Evolutionary conservation across 192 early-diverging fungal species (phyloP), one percentile per base, ranked within the genome.

Genomic region (Rhizoclosmatium sp.): DNA sequence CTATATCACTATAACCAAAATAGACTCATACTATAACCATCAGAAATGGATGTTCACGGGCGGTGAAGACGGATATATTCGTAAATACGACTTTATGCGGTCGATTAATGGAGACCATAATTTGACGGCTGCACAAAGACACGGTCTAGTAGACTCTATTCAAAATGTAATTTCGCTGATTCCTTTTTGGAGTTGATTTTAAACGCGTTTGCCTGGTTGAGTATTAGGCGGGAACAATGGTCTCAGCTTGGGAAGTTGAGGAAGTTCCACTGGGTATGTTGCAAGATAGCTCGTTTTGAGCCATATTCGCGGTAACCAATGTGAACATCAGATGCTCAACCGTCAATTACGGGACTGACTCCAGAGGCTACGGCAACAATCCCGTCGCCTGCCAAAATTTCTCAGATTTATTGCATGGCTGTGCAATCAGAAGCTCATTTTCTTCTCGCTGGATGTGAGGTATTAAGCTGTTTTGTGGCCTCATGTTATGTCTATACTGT

Each of bases 401-500:
- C 96, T 41, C 94, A 97, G 2, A 96, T 97, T 2, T 98, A 93
- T 83, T 95, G 95, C 76, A 64, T 99, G 71, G 95, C 91, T 61
- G 93, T 98, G 49, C 97, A 99, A 10, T 96, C 97, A 4, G 92
- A 98, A 80, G 97, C 92, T 0, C 58, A 95, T 46, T 99, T 94
- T 92, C 84, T 91, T 47, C 80, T 97, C 1, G 91, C 92, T 7
- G 97, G 96, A 0, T 82, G 89, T 59, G 92, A 93, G 83, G 88
- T 92, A 73, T 62, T 21, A 40, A 31, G 9, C 60, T 7, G 5
- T 31, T 62, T 62, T 62, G 9, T 62, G 7, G 60, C 7, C 5
- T 7, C 14, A 40, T 40, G 9, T 23, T 62, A 19, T 62, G 21
- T 62, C 5, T 19, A 5, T 62, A 19, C 23, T 40, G 60, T 7